Base-by-base conservation (phyloP, 768 basidiomycete genomes). In the Trametopsis cervina region DNA sequence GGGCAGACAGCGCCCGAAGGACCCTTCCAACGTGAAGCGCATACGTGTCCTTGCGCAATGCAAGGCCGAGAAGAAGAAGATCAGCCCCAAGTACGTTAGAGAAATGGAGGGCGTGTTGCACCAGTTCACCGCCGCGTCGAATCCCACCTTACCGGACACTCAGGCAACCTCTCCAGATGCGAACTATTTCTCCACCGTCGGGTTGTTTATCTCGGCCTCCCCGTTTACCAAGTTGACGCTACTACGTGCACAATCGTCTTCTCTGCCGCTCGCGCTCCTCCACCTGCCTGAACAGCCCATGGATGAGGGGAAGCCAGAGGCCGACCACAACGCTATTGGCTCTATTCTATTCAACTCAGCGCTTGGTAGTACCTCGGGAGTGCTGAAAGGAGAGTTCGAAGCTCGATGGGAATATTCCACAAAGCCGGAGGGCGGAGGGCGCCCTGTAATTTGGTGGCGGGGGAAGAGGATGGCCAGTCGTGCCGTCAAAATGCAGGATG, bases 21-120 rank as follows among this genome's bases (percentile, higher is more conserved):
- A 24, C 39, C 10, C 5, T 41, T 39, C 20, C 26, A 4, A 43
- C 47, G 22, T 4, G 36, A 67, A 74, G 27, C 73, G 89, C 1
- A 57, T 94, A 3, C 83, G 91, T 44, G 75, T 96, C 9, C 63
- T 95, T 18, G 90, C 76, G 0, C 92, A 95, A 59, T 96, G 93
- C 70, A 96, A 96, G 71, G 90, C 90, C 0, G 89, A 93, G 59
- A 84, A 81, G 69, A 83, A 81, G 65, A 86, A 85, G 60, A 63
- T 82, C 29, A 76, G 87, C 2, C 90, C 92, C 2, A 80, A 81
- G 21, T 84, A 83, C 56, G 77, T 96, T 0, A 80, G 93, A 25
- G 93, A 96, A 61, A 73, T 94, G 68, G 93, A 96, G 60, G 93
- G 93, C n/a, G 92, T 93, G 11, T 65, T 85, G 46, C 72, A 75